Evolutionary conservation across 805 yeast species (phyloP), one percentile per base, ranked within the genome.

Genomic region (Metschnikowia vanudenii): DNA sequence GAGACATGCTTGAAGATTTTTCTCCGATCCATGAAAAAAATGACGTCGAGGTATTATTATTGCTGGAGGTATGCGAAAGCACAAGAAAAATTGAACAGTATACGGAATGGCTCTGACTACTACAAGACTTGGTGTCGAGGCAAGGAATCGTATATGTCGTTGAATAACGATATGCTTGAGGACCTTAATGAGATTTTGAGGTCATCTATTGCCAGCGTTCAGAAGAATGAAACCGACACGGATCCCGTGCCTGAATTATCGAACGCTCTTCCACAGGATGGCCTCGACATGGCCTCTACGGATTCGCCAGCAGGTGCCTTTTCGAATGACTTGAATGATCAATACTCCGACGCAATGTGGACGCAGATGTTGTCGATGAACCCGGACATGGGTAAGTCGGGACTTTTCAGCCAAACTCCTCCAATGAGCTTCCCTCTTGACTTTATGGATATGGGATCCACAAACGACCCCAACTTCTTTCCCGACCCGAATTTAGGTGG

Each of bases 61-160:
- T 49, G 57, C 39, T 55, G 59, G 59, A 26, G 57, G 13, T 52
- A 50, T 16, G n/a, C 40, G 16, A 55, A 52, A 32, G 57, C 57
- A 10, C 56, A 53, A 26, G 49, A 48, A 11, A 41, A 43, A 18
- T 44, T 55, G 39, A 44, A 37, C 8, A 17, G 17, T 7, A 45
- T 47, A 3, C 43, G 54, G 13, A 43, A 37, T n/a, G 57, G 57
- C 1, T 48, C 56, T 2, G 57, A 53, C 13, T 55, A 43, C 44
- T 55, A 52, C 40, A 26, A 36, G 29, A 38, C 38, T 5, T 53
- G 49, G 46, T 52, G 56, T 41, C 46, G 47, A 18, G 59, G 56
- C 11, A 52, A 46, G 26, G 59, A 55, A 34, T 30, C 46, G 11
- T 49, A 40, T 38, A 46, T 55, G 50, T 32, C 29, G 12, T 50